These are phyloP conservation scores for Harringtonia aguacate DNA, from an alignment of 2,329 filamentous ascomycete species.

Conservation along the genomic window DNA sequence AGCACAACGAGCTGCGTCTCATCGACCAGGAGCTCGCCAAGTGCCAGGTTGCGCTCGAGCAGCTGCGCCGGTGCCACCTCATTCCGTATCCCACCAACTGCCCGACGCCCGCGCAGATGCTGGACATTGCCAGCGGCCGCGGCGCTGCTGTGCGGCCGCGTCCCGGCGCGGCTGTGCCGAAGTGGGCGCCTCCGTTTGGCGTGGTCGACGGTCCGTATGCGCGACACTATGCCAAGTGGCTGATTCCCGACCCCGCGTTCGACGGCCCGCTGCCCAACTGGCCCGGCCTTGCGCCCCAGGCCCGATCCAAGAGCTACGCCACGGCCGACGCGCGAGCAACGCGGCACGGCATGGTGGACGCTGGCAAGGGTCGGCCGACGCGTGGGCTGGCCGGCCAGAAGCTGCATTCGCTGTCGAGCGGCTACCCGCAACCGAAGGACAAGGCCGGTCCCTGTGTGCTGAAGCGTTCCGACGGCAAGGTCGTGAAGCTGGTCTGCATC, in stretches of 20 bases:
- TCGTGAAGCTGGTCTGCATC: conserved; percentile 82
- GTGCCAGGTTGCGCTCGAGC: conserved; percentile 86
- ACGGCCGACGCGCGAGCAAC: conserved; percentile 64
- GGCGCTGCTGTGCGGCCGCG: conserved; percentile 57
- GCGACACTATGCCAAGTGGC: conserved; percentile 90
- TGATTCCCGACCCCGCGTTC: conserved; percentile 79
- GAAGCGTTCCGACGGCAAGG: conserved; percentile 74
- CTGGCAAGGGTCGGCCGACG: conserved; percentile 38
- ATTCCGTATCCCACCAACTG: conserved; percentile 76
- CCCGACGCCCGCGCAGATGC: conserved; percentile 54
- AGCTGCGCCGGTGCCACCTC: conserved; percentile 82
- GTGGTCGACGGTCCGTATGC: conserved; percentile 88
- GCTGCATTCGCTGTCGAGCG: conserved; percentile 58
- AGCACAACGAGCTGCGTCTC: conserved; percentile 86
- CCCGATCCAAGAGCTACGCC: conserved; percentile 30
- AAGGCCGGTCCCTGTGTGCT: conserved; percentile 75
- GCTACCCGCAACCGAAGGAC: conserved; percentile 65
- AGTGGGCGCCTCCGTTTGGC: conserved; percentile 79
- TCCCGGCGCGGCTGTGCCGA: conserved; percentile 54
- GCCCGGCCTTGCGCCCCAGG: conserved; percentile 27
- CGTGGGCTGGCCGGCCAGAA: conserved; percentile 47
- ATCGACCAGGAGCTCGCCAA: conserved; percentile 96
- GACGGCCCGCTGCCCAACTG: conserved; percentile 52
- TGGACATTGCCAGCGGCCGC: conserved; percentile 62
- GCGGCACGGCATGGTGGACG: conserved; percentile 60